These are phyloP conservation scores for Fraxinus excelsior DNA, from an alignment of 257 asterid species.

Conservation along the genomic window DNA sequence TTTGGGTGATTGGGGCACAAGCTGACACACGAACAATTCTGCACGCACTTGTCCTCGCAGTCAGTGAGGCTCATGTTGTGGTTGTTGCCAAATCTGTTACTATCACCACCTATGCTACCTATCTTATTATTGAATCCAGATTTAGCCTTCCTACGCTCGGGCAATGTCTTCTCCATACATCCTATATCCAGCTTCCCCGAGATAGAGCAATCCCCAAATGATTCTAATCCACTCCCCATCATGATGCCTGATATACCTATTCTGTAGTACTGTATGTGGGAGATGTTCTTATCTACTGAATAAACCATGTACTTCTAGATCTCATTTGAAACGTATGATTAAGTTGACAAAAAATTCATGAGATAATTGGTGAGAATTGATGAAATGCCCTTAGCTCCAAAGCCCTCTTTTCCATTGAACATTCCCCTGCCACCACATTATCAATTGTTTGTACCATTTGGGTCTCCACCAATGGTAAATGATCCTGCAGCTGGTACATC, in stretches of 20 bases:
- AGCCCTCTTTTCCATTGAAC: slow-evolving; percentile 15
- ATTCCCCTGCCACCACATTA: slow-evolving; percentile 22
- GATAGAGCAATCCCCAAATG: background rate
- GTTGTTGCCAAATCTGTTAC: slow-evolving; percentile 1
- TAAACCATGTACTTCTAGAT: slow-evolving; percentile 17
- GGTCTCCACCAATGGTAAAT: slow-evolving; percentile 27
- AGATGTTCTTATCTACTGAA: background rate
- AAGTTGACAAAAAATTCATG: too few relatives aligned
- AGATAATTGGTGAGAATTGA: too few relatives aligned
- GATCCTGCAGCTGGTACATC: slow-evolving; percentile 31
- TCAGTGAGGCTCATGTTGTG: slow-evolving; percentile 25
- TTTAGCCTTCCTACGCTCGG: slow-evolving; percentile 21
- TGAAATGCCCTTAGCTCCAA: background rate
- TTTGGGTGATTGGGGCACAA: slow-evolving; percentile 2
- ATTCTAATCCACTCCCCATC: background rate
- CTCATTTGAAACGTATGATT: slow-evolving; percentile 15
- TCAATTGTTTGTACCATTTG: slow-evolving; percentile 28
- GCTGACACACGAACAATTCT: slow-evolving; percentile 28
- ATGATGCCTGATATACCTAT: background rate
- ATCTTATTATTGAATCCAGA: background rate
- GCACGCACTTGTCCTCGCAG: slow-evolving; percentile 24
- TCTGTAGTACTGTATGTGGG: background rate
- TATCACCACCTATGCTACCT: slow-evolving; percentile 9
- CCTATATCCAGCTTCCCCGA: background rate
- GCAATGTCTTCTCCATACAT: slow-evolving; percentile 4